Base-by-base conservation (phyloP, 306 rosid genomes). In the Dalbergia oliveri region DNA sequence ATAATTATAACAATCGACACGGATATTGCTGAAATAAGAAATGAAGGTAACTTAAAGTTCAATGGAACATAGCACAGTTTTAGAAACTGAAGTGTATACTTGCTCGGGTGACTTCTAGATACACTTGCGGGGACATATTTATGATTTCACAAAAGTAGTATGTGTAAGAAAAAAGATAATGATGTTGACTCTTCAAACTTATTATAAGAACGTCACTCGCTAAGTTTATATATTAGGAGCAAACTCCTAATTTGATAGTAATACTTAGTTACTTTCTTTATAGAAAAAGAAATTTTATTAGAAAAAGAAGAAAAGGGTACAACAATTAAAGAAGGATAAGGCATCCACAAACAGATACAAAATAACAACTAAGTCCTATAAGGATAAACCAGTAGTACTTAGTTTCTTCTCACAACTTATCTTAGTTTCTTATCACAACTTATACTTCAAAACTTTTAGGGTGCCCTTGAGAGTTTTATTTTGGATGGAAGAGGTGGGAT, bases 1-100 rank as follows among this genome's bases (percentile, higher is more conserved):
- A 61, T 65, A 72, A 67, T 53, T 62, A 50, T 73, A 72, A 67
- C 80, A 61, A 39, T 16, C 44, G 63, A 73, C 35, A 66, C 26
- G 19, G 9, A 14, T 58, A 57, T 44, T 78, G 53, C 39, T 11
- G 47, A 73, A 72, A 78, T 13, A 37, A 61, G 16, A 15, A 66
- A 47, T 12, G 18, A 37, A 59, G 50, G 33, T 34, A 56, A 66
- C 69, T 66, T 58, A 68, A 73, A 58, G 23, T 69, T 56, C 50
- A 60, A 56, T 49, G 41, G 14, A 69, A 34, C 21, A 67, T 75
- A 26, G 4, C 19, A 33, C 13, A 67, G n/a, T 58, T 81, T 66
- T 34, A 56, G 33, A 67, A 58, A 74, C 9, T 31, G 71, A 19
- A 53, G 26, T 8, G 73, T 81, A 56, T 31, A 54, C 65, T 65